These are phyloP conservation scores for Phytophthora crassamura DNA, from an alignment of 352 stramenopile species.

Conservation along the genomic window DNA sequence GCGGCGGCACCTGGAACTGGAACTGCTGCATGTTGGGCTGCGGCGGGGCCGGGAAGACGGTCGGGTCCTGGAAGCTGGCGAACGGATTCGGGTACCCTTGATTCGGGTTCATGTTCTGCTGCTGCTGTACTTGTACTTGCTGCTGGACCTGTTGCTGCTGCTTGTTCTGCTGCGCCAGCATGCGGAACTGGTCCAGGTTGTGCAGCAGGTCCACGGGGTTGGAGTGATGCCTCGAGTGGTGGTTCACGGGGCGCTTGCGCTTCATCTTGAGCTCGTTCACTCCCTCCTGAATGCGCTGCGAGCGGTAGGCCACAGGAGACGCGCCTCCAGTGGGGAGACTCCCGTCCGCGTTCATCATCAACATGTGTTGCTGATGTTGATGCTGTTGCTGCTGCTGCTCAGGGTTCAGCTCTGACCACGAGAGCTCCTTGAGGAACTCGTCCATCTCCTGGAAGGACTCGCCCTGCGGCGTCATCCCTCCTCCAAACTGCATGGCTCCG, in stretches of 20 bases:
- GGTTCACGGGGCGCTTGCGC: slow-evolving; percentile 62
- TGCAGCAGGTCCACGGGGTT: slow-evolving; percentile 82
- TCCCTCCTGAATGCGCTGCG: slow-evolving; percentile 70
- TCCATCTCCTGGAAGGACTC: slow-evolving; percentile 64
- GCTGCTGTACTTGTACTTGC: slow-evolving; percentile 38
- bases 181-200: slow-evolving; percentile 78
- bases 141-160: slow-evolving; percentile 44
- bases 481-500: slow-evolving; percentile 30
- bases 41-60: slow-evolving; percentile 28
- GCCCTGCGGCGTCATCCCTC: slow-evolving; percentile 9
- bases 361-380: slow-evolving; percentile 20
- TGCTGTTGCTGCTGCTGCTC: slow-evolving; percentile 26
- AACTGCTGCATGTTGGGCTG: slow-evolving; percentile 46
- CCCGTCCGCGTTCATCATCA: slow-evolving; percentile 13
- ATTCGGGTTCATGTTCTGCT: slow-evolving; percentile 38
- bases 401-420: slow-evolving; percentile 45
- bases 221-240: slow-evolving; percentile 73
- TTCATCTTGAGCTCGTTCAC: slow-evolving; percentile 85
- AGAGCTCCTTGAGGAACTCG: slow-evolving; percentile 56
- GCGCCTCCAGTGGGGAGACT: slow-evolving; percentile 21
- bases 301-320: slow-evolving; percentile 53
- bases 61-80: slow-evolving; percentile 41
- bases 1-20: slow-evolving; percentile 59
- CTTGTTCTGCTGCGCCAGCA: slow-evolving; percentile 69
- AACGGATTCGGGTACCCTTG: slow-evolving; percentile 45